Evolutionary conservation across 2,329 filamentous ascomycete species (phyloP).

Genomic region (Ascochyta koolunga): DNA sequence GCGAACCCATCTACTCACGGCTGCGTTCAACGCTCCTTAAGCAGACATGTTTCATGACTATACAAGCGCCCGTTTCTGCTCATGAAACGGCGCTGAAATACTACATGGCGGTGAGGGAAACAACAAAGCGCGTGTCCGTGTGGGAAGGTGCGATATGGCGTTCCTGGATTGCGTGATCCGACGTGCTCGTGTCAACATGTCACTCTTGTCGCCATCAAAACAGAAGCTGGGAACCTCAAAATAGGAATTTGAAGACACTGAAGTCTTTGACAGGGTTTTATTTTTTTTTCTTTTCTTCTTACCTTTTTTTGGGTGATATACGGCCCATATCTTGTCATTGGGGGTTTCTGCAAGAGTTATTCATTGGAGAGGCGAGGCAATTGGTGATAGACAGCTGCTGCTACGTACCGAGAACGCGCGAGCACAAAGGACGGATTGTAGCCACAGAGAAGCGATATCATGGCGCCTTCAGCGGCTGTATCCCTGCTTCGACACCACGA

Average conservation of each 20-base stretch:
- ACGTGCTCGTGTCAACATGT: slow-evolving; percentile 39
- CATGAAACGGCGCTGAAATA: neutral
- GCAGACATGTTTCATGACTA: neutral
- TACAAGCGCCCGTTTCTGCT: neutral
- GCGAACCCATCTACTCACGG: no score
- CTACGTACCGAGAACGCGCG: neutral
- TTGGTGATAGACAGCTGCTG: neutral
- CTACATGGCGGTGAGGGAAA: neutral
- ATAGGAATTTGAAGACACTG: neutral
- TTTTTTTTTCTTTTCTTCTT: no score
- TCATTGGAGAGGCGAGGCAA: neutral
- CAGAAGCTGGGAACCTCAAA: neutral
- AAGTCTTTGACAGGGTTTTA: neutral
- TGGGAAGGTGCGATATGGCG: slow-evolving; percentile 27
- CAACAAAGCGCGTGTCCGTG: slow-evolving; percentile 5
- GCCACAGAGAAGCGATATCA: neutral
- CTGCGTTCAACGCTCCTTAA: neutral
- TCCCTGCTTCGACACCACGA: neutral
- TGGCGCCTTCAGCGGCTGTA: neutral
- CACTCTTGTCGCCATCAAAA: slow-evolving; percentile 18
- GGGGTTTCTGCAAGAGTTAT: neutral
- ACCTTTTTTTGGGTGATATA: no score
- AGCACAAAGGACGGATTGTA: neutral
- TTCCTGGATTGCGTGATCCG: slow-evolving; percentile 41
- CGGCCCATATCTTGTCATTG: neutral